Conservation (phyloP, 345 rosid species). For the Salix brachista region DNA sequence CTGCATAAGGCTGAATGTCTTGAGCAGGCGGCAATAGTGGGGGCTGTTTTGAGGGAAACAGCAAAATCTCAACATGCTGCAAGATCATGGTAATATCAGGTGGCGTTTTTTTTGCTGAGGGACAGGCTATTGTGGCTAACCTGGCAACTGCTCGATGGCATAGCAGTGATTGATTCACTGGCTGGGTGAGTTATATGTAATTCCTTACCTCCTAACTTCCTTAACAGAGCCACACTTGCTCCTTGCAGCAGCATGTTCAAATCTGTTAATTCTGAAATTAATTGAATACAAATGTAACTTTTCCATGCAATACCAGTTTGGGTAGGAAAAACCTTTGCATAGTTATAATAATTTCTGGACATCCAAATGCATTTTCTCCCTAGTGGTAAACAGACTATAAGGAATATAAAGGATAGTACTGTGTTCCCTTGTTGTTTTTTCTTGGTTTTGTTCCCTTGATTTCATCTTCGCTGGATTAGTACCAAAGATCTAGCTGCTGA, state of each 20-base stretch:
- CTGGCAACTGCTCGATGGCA: constrained; percentile 11
- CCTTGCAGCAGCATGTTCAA: constrained; percentile 8
- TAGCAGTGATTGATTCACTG: background rate
- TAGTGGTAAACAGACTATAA: too few species aligned
- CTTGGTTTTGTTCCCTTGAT: background rate
- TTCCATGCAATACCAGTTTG: background rate
- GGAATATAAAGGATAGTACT: background rate
- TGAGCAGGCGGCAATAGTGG: constrained; percentile 93
- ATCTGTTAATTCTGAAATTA: background rate
- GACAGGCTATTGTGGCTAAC: background rate
- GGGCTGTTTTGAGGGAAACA: constrained; percentile 81
- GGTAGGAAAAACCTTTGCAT: too few species aligned
- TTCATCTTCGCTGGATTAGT: background rate
- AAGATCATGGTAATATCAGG: constrained; percentile 54
- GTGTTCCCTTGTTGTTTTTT: background rate
- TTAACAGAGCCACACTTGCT: constrained; percentile 2
- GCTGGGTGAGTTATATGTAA: constrained; percentile 6
- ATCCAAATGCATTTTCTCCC: too few species aligned
- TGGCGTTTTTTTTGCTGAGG: background rate
- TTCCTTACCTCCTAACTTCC: background rate
- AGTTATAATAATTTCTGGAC: too few species aligned
- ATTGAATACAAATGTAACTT: background rate
- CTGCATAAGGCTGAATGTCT: constrained; percentile 79
- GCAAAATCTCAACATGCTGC: constrained; percentile 90
- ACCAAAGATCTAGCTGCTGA: background rate